A percentile compares a stretch with the other conserved stretches of the same genome.
phyloP scores from a whole-genome alignment of 768 basidiomycete genomes.

The Exsudoporus frostii region DNA sequence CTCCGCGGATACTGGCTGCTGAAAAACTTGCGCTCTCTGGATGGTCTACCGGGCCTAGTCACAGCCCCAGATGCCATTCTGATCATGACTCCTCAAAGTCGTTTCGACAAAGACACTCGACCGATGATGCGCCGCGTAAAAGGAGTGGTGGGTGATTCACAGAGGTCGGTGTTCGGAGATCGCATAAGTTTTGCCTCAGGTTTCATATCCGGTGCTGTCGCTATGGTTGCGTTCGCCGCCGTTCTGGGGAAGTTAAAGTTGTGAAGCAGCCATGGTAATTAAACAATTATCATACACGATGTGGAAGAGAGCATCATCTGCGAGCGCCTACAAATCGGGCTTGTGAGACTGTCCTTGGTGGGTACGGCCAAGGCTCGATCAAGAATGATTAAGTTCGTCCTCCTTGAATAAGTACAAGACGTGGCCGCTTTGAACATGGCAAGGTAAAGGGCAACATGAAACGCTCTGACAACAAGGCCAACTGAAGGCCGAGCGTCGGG shows the following conservation, averaged over 20 bases:
- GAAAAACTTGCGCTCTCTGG: slow-evolving; percentile 49
- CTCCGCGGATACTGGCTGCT: slow-evolving; percentile 52
- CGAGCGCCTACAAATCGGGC: background rate
- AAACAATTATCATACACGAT: background rate
- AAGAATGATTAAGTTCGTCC: too few relatives aligned
- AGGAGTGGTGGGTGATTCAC: background rate
- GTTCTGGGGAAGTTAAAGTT: slow-evolving; percentile 7
- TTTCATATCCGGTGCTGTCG: slow-evolving; percentile 15
- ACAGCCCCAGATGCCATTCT: slow-evolving; percentile 24
- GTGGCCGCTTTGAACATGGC: background rate
- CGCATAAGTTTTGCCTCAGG: slow-evolving; percentile 13
- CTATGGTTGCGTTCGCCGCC: slow-evolving; percentile 4
- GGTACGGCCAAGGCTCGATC: background rate
- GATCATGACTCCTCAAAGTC: slow-evolving; percentile 8
- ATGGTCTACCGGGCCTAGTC: slow-evolving; percentile 51
- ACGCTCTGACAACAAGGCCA: slow-evolving; percentile 1
- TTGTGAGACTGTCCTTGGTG: background rate
- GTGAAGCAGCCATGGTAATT: background rate
- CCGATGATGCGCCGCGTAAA: slow-evolving; percentile 5
- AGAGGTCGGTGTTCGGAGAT: background rate
- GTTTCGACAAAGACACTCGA: slow-evolving; percentile 18
- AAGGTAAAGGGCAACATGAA: background rate
- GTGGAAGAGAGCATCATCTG: background rate
- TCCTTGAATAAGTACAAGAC: background rate
- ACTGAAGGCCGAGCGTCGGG: background rate